These are phyloP conservation scores for Tolypocladium album DNA, from an alignment of 2,329 filamentous ascomycete species.

Conservation along the genomic window DNA sequence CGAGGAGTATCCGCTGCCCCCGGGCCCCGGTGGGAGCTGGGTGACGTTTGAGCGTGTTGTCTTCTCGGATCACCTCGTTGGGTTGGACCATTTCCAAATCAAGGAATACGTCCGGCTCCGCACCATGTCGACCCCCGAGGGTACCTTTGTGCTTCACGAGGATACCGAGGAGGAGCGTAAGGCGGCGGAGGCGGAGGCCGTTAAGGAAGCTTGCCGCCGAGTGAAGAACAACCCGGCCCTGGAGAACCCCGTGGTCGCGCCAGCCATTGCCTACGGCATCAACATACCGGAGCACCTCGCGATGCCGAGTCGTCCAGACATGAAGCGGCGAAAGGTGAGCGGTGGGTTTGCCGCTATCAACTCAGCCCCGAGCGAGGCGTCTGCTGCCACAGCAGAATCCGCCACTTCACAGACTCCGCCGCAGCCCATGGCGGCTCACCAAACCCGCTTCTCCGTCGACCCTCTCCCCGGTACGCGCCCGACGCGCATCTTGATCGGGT, in stretches of 20 bases:
- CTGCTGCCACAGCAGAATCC: not conserved
- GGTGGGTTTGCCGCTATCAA: conserved; percentile 22
- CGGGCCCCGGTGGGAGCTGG: conserved; percentile 52
- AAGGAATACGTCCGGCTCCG: conserved; percentile 53
- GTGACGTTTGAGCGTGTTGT: conserved; percentile 51
- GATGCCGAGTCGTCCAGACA: conserved; percentile 21
- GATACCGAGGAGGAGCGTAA: conserved; percentile 26
- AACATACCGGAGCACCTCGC: conserved; percentile 34
- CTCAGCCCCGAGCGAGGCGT: conserved; percentile 10
- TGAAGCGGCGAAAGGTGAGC: conserved; percentile 38
- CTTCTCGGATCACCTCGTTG: conserved; percentile 45
- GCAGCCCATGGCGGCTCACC: conserved; percentile 9
- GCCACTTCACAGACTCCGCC: conserved; percentile 9
- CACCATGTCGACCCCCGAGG: not conserved
- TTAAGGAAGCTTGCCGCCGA: conserved; percentile 34
- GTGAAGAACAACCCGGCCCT: conserved; percentile 30
- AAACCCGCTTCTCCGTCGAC: conserved; percentile 19
- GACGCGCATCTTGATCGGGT: conserved; percentile 47
- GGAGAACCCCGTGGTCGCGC: conserved; percentile 30
- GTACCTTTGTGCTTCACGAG: conserved; percentile 7
- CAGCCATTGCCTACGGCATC: conserved; percentile 38
- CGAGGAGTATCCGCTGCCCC: conserved; percentile 36
- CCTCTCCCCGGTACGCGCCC: conserved; percentile 41
- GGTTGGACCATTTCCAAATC: conserved; percentile 43
- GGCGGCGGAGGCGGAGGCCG: conserved; percentile 29